Percentiles rank a stretch among this genome's conserved stretches.
These are phyloP conservation scores for Picochlorum sp. DNA, from an alignment of 139 green algal species.

Conservation along the genomic window DNA sequence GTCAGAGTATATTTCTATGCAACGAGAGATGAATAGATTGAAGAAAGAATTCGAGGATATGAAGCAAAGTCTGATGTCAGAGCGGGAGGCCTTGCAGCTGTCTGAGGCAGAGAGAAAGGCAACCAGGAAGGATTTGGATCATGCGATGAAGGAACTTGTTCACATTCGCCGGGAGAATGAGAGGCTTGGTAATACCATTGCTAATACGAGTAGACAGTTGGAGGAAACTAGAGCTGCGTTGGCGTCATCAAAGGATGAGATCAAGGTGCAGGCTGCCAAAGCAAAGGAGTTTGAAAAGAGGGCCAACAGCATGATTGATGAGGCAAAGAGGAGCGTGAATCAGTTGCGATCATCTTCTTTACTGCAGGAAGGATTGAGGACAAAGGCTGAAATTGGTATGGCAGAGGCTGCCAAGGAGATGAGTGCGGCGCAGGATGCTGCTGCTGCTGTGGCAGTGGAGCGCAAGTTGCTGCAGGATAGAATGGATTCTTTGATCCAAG, in stretches of 20 bases:
- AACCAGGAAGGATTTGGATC: constrained; percentile 3
- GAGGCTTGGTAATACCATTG: not conserved
- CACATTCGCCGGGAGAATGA: not conserved
- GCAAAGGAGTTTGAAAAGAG: constrained; percentile 4
- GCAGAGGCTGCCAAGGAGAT: constrained; percentile 11
- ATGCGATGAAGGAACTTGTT: constrained; percentile 9
- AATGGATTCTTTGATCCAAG: constrained; percentile 2
- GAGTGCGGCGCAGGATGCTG: constrained; percentile 9
- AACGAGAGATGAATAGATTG: not conserved
- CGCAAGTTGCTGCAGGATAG: constrained; percentile 8
- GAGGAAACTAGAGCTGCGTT: constrained; percentile 1
- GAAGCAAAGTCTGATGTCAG: not conserved
- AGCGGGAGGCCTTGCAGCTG: constrained; percentile 15
- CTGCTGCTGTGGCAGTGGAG: constrained; percentile 4
- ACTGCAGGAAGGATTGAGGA: constrained; percentile 15
- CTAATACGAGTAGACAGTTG: not conserved
- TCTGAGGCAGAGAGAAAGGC: constrained; percentile 3
- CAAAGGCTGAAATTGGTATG: constrained; percentile 24
- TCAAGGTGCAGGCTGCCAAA: not conserved
- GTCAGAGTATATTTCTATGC: not conserved
- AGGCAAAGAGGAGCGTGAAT: not conserved
- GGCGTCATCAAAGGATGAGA: not conserved
- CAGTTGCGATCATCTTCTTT: not conserved
- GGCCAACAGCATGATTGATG: constrained; percentile 5
- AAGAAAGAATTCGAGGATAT: not conserved